Conservation (phyloP, 2,329 filamentous ascomycete genomes). For the Botrytis medusae region DNA sequence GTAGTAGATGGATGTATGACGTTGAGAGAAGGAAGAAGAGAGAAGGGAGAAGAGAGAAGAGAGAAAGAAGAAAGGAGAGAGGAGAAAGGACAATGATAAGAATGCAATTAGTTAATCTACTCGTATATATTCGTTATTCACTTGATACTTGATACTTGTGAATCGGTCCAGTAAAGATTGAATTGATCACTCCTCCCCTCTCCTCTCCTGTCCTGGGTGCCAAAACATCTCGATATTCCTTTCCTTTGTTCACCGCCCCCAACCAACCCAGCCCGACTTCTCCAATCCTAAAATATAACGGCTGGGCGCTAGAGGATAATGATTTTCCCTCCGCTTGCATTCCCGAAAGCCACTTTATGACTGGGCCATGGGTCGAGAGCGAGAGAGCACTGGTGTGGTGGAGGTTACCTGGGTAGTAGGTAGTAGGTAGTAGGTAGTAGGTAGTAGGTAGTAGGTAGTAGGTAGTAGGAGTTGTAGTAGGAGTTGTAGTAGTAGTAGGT, state of each 20-base stretch:
- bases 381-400: too few relatives aligned
- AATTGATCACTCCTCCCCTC: background rate
- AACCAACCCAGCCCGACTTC: background rate
- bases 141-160: background rate
- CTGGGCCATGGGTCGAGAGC: too few relatives aligned
- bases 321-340: background rate
- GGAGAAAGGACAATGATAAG: background rate
- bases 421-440: too few relatives aligned
- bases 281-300: background rate
- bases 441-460: too few relatives aligned
- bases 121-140: background rate
- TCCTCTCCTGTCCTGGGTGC: too few relatives aligned
- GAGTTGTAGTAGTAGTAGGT: too few relatives aligned
- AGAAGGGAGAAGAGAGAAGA: background rate
- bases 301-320: background rate
- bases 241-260: constrained; percentile 9
- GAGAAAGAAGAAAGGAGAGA: background rate
- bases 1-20: background rate
- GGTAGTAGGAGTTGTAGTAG: too few relatives aligned
- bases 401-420: too few relatives aligned
- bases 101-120: background rate
- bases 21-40: background rate
- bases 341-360: background rate
- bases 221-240: background rate
- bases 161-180: background rate